Conservation (phyloP, 2,329 filamentous ascomycete species). For the Pseudogymnoascus sp. region DNA sequence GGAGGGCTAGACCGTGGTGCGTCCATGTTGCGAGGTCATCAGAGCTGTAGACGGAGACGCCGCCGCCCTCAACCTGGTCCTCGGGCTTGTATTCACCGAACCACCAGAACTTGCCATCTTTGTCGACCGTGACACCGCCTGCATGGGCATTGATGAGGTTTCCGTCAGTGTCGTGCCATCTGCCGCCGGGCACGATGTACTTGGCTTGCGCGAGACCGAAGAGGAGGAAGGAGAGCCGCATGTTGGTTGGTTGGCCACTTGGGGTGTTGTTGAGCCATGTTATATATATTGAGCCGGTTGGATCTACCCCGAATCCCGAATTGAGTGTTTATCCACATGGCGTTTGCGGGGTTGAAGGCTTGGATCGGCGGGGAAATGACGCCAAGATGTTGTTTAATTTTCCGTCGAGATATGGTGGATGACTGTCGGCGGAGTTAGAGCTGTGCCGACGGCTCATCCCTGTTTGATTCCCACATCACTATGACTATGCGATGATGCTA, state of each 20-base stretch:
- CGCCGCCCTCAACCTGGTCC: conserved; percentile 51
- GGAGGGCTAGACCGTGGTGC: conserved; percentile 49
- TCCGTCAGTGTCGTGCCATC: conserved; percentile 54
- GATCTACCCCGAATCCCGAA: neutral
- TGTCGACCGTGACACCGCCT: conserved; percentile 46
- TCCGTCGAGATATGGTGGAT: neutral
- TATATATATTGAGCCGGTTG: neutral
- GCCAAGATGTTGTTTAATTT: neutral
- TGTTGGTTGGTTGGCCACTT: neutral
- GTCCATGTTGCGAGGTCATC: conserved; percentile 54
- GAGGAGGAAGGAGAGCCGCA: neutral
- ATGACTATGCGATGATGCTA: too few species aligned
- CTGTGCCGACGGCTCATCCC: too few species aligned
- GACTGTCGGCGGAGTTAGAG: neutral
- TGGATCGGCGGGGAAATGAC: neutral
- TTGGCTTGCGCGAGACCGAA: conserved; percentile 30
- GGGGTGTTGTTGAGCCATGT: neutral
- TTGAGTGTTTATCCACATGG: neutral
- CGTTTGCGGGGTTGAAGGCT: neutral
- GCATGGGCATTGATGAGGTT: conserved; percentile 57
- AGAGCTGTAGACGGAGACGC: conserved; percentile 54
- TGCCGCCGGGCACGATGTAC: conserved; percentile 55
- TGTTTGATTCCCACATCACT: too few species aligned
- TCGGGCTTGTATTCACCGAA: conserved; percentile 57
- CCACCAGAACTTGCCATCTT: conserved; percentile 49